phyloP scores from a whole-genome alignment of 352 stramenopile species.

The Globisporangium spinosum region DNA sequence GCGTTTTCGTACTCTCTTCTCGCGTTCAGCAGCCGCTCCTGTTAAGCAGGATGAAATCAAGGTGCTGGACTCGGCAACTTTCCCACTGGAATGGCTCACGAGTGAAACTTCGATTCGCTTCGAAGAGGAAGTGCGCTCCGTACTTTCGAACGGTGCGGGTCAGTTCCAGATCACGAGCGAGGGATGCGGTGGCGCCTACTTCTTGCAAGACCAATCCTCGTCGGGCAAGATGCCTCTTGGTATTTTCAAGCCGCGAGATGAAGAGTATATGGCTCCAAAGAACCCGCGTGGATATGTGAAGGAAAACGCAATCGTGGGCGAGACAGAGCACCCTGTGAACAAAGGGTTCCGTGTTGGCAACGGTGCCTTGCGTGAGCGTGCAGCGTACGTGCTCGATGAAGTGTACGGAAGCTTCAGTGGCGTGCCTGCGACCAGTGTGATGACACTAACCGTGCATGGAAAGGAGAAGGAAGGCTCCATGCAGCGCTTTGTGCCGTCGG shows the following conservation, averaged over 20 bases:
- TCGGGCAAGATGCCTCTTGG: constrained; percentile 32
- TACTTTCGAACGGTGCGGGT: constrained; percentile 28
- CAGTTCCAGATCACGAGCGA: constrained; percentile 70
- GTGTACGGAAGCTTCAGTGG: constrained; percentile 79
- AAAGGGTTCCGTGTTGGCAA: constrained; percentile 87
- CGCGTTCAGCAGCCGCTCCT: not conserved
- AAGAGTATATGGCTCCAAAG: constrained; percentile 98
- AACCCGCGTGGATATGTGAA: constrained; percentile 96
- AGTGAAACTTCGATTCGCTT: constrained; percentile 45
- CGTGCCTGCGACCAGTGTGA: constrained; percentile 79
- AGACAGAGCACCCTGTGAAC: constrained; percentile 79
- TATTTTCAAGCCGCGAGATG: constrained; percentile 98
- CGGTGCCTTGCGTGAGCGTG: constrained; percentile 76
- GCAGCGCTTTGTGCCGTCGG: constrained; percentile 75
- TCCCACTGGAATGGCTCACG: constrained; percentile 35
- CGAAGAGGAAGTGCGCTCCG: constrained; percentile 35
- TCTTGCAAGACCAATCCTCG: constrained; percentile 29
- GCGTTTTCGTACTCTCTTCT: constrained; percentile 14
- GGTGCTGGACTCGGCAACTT: not conserved
- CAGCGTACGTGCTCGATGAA: constrained; percentile 78
- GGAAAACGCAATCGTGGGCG: constrained; percentile 71
- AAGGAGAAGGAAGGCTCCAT: constrained; percentile 83
- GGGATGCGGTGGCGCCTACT: constrained; percentile 77
- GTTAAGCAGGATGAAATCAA: not conserved
- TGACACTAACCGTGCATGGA: constrained; percentile 55